Conservation (phyloP, 768 basidiomycete species). For the Piloderma croceum region DNA sequence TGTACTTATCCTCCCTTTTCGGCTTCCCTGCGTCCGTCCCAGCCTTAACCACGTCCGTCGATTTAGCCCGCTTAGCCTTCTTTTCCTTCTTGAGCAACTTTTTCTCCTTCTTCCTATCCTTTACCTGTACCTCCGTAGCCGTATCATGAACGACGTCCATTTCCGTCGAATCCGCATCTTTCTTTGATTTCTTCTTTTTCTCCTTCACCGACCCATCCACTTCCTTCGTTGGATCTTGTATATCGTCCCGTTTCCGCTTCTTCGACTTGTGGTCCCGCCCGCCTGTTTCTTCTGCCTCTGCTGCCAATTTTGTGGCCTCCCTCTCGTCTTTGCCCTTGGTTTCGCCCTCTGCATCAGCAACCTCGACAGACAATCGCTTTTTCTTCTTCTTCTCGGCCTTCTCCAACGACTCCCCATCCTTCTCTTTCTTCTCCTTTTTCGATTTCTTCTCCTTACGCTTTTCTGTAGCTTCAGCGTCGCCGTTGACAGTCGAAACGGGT, state of each 20-base stretch:
- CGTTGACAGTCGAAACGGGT: neutral
- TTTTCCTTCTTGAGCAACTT: constrained; percentile 19
- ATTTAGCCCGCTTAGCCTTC: constrained; percentile 14
- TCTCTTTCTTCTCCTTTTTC: constrained; percentile 27
- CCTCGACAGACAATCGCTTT: constrained; percentile 21
- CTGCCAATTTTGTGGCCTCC: no score
- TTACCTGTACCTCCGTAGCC: constrained; percentile 3
- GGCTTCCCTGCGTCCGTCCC: constrained; percentile 26
- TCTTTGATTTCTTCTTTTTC: constrained; percentile 23
- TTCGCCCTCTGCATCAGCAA: constrained; percentile 10
- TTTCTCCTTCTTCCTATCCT: constrained; percentile 18
- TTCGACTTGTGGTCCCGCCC: constrained; percentile 20
- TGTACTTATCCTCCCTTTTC: constrained; percentile 14
- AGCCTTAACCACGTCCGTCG: constrained; percentile 12
- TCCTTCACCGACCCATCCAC: constrained; percentile 7
- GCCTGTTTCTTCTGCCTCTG: constrained; percentile 14
- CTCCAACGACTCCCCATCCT: constrained; percentile 32
- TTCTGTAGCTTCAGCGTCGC: neutral
- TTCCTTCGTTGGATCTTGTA: constrained; percentile 6
- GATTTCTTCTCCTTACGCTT: neutral
- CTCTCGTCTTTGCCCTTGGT: constrained; percentile 5
- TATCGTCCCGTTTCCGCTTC: constrained; percentile 29
- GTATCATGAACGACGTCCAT: constrained; percentile 13
- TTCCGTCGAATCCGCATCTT: constrained; percentile 15
- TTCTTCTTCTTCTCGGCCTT: constrained; percentile 17